phyloP scores from a whole-genome alignment of 345 rosid genomes.

The Ceriops tagal region DNA sequence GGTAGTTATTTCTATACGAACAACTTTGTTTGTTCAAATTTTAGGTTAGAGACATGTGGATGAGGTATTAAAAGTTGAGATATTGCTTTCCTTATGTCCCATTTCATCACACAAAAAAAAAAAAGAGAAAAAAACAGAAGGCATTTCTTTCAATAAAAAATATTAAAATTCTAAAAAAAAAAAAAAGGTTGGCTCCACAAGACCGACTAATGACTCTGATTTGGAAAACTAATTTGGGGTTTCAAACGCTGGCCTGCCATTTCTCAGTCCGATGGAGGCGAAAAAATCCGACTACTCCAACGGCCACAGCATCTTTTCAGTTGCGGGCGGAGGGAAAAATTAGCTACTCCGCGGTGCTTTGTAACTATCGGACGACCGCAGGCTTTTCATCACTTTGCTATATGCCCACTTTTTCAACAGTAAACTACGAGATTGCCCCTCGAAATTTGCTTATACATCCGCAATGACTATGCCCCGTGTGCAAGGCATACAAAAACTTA shows the following conservation, averaged over 20 bases:
- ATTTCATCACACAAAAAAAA: too few species aligned
- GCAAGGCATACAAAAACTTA: too few species aligned
- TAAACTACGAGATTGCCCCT: conserved; percentile 11
- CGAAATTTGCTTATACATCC: too few species aligned
- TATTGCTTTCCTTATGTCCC: too few species aligned
- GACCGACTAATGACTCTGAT: not conserved
- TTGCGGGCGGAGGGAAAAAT: not conserved
- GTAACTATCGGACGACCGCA: not conserved
- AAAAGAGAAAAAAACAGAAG: too few species aligned
- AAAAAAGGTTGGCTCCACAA: not conserved
- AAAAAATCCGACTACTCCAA: conserved; percentile 30
- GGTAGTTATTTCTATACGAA: too few species aligned
- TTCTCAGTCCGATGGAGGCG: conserved; percentile 9
- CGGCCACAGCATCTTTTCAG: conserved; percentile 20
- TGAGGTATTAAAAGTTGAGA: too few species aligned
- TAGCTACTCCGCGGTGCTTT: not conserved
- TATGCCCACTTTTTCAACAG: not conserved
- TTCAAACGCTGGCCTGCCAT: not conserved
- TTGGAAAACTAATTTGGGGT: not conserved
- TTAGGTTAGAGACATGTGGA: too few species aligned
- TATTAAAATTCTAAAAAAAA: too few species aligned
- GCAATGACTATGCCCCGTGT: too few species aligned
- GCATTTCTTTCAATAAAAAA: too few species aligned
- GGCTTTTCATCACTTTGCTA: not conserved
- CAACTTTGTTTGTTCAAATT: too few species aligned